phyloP scores from a whole-genome alignment of 129 eudicot genomes.

The Tanacetum coccineum region DNA sequence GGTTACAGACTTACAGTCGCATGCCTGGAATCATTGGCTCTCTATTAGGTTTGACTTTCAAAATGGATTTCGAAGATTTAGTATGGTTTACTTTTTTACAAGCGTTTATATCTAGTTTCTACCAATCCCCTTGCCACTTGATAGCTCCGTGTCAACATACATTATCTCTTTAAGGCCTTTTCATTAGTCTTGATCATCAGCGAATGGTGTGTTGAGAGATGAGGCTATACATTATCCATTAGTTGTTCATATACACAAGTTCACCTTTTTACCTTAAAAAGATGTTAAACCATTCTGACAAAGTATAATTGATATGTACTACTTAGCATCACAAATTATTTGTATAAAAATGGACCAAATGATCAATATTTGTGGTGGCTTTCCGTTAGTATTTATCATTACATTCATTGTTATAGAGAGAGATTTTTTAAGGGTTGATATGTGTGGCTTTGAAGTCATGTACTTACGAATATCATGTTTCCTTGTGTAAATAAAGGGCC shows the following conservation, averaged over 20 bases:
- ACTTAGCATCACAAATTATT: neutral
- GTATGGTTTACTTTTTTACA: too few species aligned
- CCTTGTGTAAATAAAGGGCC: neutral
- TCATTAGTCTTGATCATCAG: too few species aligned
- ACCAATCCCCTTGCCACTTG: too few species aligned
- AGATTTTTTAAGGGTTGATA: neutral
- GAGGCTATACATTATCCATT: neutral
- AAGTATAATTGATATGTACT: neutral
- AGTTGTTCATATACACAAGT: neutral
- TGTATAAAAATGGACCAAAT: neutral
- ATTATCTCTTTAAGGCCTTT: too few species aligned
- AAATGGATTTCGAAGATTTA: too few species aligned
- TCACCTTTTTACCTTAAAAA: too few species aligned
- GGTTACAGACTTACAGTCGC: too few species aligned
- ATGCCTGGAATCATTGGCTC: too few species aligned
- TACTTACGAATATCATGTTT: neutral
- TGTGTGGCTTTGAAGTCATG: neutral
- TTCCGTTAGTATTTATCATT: neutral
- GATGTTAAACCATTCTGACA: neutral
- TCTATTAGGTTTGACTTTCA: too few species aligned
- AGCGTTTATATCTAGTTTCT: too few species aligned
- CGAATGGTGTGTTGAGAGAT: too few species aligned
- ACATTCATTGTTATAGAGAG: neutral
- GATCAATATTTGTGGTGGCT: neutral
- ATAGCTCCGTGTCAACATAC: too few species aligned